Conservation (phyloP, 345 rosid species). For the Theobroma cacao region DNA sequence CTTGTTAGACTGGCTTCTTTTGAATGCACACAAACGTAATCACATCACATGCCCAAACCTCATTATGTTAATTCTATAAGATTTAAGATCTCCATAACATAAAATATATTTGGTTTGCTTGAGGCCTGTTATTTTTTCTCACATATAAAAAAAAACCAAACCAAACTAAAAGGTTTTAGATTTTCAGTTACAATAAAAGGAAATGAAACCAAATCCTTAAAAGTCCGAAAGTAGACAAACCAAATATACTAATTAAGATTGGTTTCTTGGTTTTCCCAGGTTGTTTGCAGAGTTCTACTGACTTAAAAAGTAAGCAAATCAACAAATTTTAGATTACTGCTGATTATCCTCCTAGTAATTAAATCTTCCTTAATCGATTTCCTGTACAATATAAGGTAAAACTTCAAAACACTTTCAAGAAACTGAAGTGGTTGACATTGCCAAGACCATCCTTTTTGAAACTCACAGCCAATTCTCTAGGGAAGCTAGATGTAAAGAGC, state of each 20-base stretch:
- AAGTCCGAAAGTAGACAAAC: neutral
- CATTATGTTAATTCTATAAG: neutral
- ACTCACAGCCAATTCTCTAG: constrained; percentile 1
- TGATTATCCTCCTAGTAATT: neutral
- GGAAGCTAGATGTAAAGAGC: neutral
- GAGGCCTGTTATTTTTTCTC: neutral
- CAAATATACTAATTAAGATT: neutral
- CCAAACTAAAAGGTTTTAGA: neutral
- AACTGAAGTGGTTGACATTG: neutral
- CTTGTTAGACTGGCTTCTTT: constrained; percentile 5
- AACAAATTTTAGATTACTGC: neutral
- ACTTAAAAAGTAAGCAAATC: neutral
- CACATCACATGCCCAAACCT: neutral
- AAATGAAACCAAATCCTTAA: neutral
- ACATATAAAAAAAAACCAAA: neutral
- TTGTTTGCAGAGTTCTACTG: neutral
- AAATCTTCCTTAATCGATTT: neutral
- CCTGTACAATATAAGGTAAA: neutral
- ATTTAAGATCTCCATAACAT: neutral
- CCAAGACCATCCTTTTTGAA: constrained; percentile 4
- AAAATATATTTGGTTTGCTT: neutral
- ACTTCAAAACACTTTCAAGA: neutral
- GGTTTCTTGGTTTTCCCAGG: neutral
- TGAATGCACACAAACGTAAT: neutral
- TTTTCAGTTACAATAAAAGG: neutral